Conservation (phyloP, 2,329 filamentous ascomycete genomes). For the Aspergillus calidoustus region DNA sequence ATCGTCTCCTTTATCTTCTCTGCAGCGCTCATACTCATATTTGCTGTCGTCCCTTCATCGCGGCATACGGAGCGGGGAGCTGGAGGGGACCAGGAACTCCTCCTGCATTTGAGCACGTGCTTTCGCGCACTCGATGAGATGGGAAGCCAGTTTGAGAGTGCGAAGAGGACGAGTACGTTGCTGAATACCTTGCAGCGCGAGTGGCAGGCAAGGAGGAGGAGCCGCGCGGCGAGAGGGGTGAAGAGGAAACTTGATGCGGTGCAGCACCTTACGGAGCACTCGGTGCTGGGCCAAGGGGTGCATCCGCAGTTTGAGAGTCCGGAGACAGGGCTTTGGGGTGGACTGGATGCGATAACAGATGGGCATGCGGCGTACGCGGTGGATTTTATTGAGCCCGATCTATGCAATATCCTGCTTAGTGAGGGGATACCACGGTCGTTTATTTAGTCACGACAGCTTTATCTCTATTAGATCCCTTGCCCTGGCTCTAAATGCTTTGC, state of each 20-base stretch:
- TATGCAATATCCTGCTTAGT: conserved; percentile 16
- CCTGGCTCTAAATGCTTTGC: not conserved
- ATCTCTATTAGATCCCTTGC: not conserved
- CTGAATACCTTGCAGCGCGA: conserved; percentile 40
- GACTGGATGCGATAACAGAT: not conserved
- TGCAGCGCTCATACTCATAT: conserved; percentile 45
- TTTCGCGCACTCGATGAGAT: conserved; percentile 48
- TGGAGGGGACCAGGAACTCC: not conserved
- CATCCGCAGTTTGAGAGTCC: not conserved
- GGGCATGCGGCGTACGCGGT: not conserved
- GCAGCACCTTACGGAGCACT: not conserved
- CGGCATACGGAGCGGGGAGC: too few species aligned
- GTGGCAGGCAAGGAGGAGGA: conserved; percentile 30
- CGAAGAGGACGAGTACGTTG: conserved; percentile 43
- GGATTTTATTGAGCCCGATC: conserved; percentile 9
- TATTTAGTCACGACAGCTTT: not conserved
- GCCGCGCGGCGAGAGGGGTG: too few species aligned
- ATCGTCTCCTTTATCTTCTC: conserved; percentile 49
- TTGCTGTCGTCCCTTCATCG: conserved; percentile 17
- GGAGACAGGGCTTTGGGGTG: not conserved
- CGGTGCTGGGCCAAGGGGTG: too few species aligned
- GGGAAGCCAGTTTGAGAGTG: conserved; percentile 45
- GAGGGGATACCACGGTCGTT: conserved; percentile 12
- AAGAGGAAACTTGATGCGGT: not conserved
- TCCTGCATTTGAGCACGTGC: conserved; percentile 42